Base-by-base conservation (phyloP, 2,329 filamentous ascomycete species). In the Aspergillus sergii region DNA sequence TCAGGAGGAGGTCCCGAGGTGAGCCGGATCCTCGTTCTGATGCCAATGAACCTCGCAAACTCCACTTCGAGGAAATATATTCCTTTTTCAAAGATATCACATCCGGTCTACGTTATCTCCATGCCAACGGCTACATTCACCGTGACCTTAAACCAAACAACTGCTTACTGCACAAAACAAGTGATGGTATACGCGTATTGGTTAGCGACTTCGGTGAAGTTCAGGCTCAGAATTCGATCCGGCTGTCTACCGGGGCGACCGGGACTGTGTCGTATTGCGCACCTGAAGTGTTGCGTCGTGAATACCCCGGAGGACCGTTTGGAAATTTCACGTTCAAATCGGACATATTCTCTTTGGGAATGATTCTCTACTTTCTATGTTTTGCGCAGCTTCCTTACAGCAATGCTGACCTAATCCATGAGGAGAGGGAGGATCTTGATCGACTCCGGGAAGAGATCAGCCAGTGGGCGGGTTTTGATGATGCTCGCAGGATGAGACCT, bases 121-220 rank as follows among this genome's bases (percentile, higher is more conserved):
- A 99, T 72, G 86, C 86, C 2, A 92, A 94, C 69, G 94, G 93
- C 68, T 99, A 97, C 76, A 96, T 99, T 32, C 95, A 99, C 74
- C 89, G 95, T 61, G 95, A 99, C 76, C 83, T 99, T 30, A 99
- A 99, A 76, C 95, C 95, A 2, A 95, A 91, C 75, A 99, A 99
- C 71, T 99, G 96, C 72, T 84, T 99, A 3, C 81, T 99, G 1
- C 94, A 98, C 73, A 86, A 86, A 36, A 91, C 89, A 64, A 90
- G 89, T 28, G 85, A 85, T 55, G 89, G 88, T 46, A 81, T 93
- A 12, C 87, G 86, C 58, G 96, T 96, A 54, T 83, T 99, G 19
- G 96, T 99, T 61, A 98, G 94, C 75, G 95, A 99, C 75, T 99
- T 99, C 80, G 95, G 96, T 46, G 95, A 99, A 77, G 94, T 98